These are phyloP conservation scores for Tetrahymena elliotti DNA, from an alignment of 73 alveolate species.

Conservation along the genomic window DNA sequence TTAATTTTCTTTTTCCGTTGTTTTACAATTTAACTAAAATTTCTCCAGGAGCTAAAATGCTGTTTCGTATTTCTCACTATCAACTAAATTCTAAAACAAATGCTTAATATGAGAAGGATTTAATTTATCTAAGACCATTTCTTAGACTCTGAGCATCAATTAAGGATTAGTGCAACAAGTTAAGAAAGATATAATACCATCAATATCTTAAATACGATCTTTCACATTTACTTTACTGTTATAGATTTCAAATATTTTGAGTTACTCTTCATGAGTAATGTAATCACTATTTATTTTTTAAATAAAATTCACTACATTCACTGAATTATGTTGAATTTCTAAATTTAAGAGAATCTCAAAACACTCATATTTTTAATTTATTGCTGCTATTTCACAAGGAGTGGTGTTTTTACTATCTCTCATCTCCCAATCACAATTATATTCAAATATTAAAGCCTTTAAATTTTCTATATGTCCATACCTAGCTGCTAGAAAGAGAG, in stretches of 20 bases:
- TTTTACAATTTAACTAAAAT: background rate
- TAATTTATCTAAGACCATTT: background rate
- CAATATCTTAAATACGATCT: background rate
- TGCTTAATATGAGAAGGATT: background rate
- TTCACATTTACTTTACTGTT: background rate
- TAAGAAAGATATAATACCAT: background rate
- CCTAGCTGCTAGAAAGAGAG: conserved; percentile 21
- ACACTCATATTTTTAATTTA: background rate
- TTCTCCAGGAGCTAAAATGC: background rate
- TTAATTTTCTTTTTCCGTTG: background rate
- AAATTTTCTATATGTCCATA: conserved; percentile 27
- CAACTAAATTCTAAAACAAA: background rate
- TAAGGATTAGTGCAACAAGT: background rate
- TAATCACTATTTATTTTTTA: background rate
- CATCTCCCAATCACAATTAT: background rate
- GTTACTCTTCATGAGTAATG: background rate
- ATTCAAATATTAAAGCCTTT: background rate
- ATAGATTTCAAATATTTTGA: background rate
- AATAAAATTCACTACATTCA: background rate
- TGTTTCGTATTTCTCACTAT: background rate
- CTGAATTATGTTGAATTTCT: background rate
- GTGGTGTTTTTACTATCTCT: background rate
- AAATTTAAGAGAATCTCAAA: background rate
- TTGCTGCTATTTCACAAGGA: conserved; percentile 33
- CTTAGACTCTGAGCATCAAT: background rate